A percentile compares a stretch with the other conserved stretches of the same genome.
Evolutionary conservation across 441 rosid species (phyloP).

Genomic region (Capsella rubella): DNA sequence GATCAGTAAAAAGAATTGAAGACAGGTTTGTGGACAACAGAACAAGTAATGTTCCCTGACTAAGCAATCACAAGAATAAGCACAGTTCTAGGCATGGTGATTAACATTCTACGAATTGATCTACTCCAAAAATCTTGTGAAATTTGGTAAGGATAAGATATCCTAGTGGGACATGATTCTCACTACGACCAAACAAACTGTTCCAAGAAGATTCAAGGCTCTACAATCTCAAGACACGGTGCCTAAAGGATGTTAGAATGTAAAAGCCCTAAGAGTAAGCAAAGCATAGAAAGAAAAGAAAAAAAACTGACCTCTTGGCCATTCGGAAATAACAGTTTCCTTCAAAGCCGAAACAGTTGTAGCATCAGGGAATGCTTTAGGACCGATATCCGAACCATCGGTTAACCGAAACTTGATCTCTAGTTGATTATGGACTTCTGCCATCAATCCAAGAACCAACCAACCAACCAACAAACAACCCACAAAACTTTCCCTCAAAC

Average conservation of each 20-base stretch:
- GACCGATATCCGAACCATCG: slow-evolving; percentile 97
- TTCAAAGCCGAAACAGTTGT: slow-evolving; percentile 87
- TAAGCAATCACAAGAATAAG: neutral
- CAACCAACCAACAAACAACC: slow-evolving; percentile 9
- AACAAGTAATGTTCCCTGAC: neutral
- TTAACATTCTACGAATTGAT: neutral
- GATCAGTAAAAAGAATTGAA: slow-evolving; percentile 17
- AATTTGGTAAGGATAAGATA: neutral
- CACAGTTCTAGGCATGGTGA: neutral
- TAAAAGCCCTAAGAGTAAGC: neutral
- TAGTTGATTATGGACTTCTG: slow-evolving; percentile 76
- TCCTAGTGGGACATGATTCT: neutral
- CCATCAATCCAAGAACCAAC: slow-evolving; percentile 54
- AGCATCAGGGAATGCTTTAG: slow-evolving; percentile 81
- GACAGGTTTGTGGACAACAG: neutral
- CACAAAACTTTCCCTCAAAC: slow-evolving; percentile 38
- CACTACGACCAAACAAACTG: slow-evolving; percentile 1
- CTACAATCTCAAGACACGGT: slow-evolving; percentile 7
- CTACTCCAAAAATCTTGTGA: neutral
- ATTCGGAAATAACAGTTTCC: slow-evolving; percentile 89
- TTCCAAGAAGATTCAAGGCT: slow-evolving; percentile 20
- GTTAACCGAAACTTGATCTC: slow-evolving; percentile 93
- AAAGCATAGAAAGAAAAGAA: slow-evolving; percentile 6
- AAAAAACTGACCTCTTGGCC: slow-evolving; percentile 85
- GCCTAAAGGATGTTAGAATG: neutral